Evolutionary conservation across 371 early-diverging fungal species (phyloP).

Genomic region (Paraphysoderma sedebokerense): DNA sequence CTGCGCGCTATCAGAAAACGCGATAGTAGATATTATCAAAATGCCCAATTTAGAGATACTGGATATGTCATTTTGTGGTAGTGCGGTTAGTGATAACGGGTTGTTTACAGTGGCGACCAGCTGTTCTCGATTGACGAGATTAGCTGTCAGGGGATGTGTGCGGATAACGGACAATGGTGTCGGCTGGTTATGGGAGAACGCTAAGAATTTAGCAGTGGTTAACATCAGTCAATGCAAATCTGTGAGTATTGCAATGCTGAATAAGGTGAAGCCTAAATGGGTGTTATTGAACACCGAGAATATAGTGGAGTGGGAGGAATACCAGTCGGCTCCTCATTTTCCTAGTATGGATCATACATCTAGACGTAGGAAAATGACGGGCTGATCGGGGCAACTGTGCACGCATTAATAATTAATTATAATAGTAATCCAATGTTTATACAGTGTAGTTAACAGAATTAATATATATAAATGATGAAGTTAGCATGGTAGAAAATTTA

Average conservation of each 20-base stretch:
- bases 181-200: too few relatives aligned
- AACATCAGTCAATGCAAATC: background rate
- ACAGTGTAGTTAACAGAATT: too few relatives aligned
- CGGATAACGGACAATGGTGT: slow-evolving; percentile 40
- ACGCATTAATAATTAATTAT: too few relatives aligned
- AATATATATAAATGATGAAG: too few relatives aligned
- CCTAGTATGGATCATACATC: too few relatives aligned
- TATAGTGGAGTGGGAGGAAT: background rate
- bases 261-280: background rate
- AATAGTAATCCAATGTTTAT: too few relatives aligned
- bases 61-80: slow-evolving; percentile 56
- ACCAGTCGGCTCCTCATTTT: too few relatives aligned
- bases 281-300: background rate
- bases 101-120: slow-evolving; percentile 18
- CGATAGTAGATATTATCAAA: slow-evolving; percentile 23
- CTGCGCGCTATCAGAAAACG: slow-evolving; percentile 52
- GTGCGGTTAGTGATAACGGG: slow-evolving; percentile 49
- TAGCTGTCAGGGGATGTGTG: slow-evolving; percentile 43
- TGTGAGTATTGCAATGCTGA: background rate
- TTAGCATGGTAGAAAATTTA: too few relatives aligned
- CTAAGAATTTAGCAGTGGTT: too few relatives aligned
- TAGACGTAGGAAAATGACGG: too few relatives aligned
- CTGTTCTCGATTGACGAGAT: slow-evolving; percentile 13
- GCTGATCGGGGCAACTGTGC: too few relatives aligned
- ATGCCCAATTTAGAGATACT: slow-evolving; percentile 22